Base-by-base conservation (phyloP, 2,329 filamentous ascomycete genomes). In the Claviceps paspali region DNA sequence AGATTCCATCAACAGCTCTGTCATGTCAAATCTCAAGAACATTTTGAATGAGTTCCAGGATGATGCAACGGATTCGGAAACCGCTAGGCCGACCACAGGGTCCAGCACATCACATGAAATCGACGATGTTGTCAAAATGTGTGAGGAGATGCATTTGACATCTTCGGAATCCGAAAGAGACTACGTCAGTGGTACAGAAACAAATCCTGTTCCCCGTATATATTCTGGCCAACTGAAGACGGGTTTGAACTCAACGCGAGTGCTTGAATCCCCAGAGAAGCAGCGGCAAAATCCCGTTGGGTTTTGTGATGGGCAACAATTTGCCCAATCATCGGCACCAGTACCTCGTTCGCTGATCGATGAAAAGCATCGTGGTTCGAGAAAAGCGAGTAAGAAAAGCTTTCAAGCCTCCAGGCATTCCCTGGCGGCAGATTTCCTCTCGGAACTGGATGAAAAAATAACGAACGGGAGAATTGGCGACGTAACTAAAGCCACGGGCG, bases 391-490 rank as follows among this genome's bases (percentile, higher is more conserved):
- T 19, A 76, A 70, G 50, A 81, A 74, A 52, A 59, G 60, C 0
- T 88, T 86, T 51, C 68, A 76, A 10, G 55, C 62, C 7, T 54
- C 52, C 8, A 87, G 84, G 53, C 65, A 79, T 35, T 57, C 63
- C 1, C 50, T 85, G 0, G 82, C 82, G 0, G 62, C 66, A 32
- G 47, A 53, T 0, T 88, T 88, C 51, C 61, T 91, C 2, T 37
- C 44, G 0, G 77, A 84, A 45, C 71, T 91, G n/a, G 83, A 91
- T 53, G 47, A 52, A 0, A 64, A 59, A 28, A 72, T 88, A 46
- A 77, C 79, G 0, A 47, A 64, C 2, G 75, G 78, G 7, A 61
- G 67, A 42, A 69, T 91, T 6, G 53, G 61, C 1, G 48, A 63
- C 18, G 62, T 86, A 15, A 65, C 80, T 0, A 61, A 64, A 2